Percentiles rank a stretch among this genome's conserved stretches.
phyloP scores from a whole-genome alignment of 768 basidiomycete species.

The Pisolithus orientalis region DNA sequence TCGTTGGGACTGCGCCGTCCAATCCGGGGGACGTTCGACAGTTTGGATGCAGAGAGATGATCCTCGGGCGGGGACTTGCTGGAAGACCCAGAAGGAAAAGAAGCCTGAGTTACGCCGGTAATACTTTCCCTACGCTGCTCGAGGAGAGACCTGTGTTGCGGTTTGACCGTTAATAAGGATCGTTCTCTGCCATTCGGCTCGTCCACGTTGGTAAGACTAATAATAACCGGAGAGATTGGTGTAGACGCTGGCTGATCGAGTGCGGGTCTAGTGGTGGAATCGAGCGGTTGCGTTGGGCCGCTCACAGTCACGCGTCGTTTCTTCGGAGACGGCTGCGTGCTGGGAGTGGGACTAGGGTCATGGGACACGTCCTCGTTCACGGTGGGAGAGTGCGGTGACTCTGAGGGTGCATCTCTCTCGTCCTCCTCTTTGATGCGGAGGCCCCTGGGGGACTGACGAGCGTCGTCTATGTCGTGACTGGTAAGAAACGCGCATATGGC shows the following conservation, averaged over 20 bases:
- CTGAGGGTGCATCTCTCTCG: slow-evolving; percentile 40
- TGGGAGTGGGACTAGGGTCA: slow-evolving; percentile 32
- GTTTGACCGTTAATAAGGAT: slow-evolving; percentile 57
- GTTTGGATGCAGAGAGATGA: slow-evolving; percentile 24
- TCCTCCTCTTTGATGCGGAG: slow-evolving; percentile 60
- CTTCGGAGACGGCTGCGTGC: slow-evolving; percentile 41
- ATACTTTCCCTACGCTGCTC: slow-evolving; percentile 64
- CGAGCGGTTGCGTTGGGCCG: slow-evolving; percentile 45
- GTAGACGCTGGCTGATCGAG: slow-evolving; percentile 42
- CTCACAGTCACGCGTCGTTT: slow-evolving; percentile 68
- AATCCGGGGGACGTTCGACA: slow-evolving; percentile 16
- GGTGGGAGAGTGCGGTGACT: slow-evolving; percentile 33
- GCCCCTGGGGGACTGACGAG: slow-evolving; percentile 39
- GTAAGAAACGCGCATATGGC: slow-evolving; percentile 13
- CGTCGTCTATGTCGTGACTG: slow-evolving; percentile 19
- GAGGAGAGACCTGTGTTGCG: slow-evolving; percentile 64
- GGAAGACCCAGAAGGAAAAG: slow-evolving; percentile 19
- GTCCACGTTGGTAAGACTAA: slow-evolving; percentile 55
- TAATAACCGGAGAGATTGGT: slow-evolving; percentile 61
- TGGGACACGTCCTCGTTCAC: slow-evolving; percentile 6
- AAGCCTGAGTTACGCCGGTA: slow-evolving; percentile 33
- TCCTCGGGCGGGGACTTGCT: slow-evolving; percentile 17
- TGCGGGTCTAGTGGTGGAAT: slow-evolving; percentile 43
- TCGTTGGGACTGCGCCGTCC: slow-evolving; percentile 36
- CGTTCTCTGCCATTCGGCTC: slow-evolving; percentile 55